Evolutionary conservation across 2,329 filamentous ascomycete species (phyloP).

Genomic region (Fusarium vanettenii): DNA sequence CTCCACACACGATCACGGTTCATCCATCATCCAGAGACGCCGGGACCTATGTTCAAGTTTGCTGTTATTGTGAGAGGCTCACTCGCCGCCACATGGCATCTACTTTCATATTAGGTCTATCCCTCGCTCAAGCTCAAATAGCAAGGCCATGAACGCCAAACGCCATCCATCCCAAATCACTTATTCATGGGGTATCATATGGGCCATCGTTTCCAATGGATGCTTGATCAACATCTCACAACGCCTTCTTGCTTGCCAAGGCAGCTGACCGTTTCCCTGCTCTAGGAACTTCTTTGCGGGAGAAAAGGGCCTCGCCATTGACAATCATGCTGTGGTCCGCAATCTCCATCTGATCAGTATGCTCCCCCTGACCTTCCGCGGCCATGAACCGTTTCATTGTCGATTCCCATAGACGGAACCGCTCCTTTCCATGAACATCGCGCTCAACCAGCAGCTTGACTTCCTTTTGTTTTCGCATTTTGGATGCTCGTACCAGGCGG

Average conservation of each 20-base stretch:
- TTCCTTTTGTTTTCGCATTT: slow-evolving; percentile 74
- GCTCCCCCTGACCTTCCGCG: slow-evolving; percentile 44
- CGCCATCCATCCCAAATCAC: slow-evolving; percentile 16
- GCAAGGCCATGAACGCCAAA: slow-evolving; percentile 23
- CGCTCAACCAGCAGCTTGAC: slow-evolving; percentile 67
- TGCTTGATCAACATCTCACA: slow-evolving; percentile 11
- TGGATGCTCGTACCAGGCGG: slow-evolving; percentile 69
- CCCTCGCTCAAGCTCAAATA: neutral
- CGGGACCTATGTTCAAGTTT: neutral
- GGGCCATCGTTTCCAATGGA: neutral
- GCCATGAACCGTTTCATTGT: slow-evolving; percentile 68
- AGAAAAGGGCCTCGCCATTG: slow-evolving; percentile 65
- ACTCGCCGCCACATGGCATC: slow-evolving; percentile 2
- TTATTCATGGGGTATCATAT: slow-evolving; percentile 30
- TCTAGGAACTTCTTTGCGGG: slow-evolving; percentile 65
- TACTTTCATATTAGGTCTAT: slow-evolving; percentile 13
- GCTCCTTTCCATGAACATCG: slow-evolving; percentile 63
- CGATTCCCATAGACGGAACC: slow-evolving; percentile 70
- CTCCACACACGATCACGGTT: neutral
- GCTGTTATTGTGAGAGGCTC: slow-evolving; percentile 2
- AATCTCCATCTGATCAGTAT: slow-evolving; percentile 60
- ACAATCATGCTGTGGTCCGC: slow-evolving; percentile 75
- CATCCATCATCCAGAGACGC: neutral
- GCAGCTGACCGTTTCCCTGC: slow-evolving; percentile 54
- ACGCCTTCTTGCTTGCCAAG: slow-evolving; percentile 38